Base-by-base conservation (phyloP, 1,139 yeast species). In the Diutina scorzettiae region DNA sequence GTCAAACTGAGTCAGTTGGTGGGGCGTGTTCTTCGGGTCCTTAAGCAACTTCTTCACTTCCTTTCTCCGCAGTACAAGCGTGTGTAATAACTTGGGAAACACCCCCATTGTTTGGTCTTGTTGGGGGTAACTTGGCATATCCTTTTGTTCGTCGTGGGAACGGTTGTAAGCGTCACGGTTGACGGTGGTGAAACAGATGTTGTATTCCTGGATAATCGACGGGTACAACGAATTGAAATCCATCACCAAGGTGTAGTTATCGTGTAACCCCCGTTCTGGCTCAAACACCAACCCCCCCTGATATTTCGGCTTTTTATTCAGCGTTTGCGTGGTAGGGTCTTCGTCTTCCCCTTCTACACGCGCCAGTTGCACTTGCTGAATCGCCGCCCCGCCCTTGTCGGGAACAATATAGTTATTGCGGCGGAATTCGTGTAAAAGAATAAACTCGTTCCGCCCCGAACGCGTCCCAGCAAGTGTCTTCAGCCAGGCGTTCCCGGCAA, bases 401-500 rank as follows among this genome's bases (percentile, higher is more conserved):
- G 98, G 98, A 5, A 87, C 84, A 52, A 93, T 79, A 54, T 73
- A 91, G 9, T 81, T 80, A 54, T 81, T 79, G 55, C 81, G 77
- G 25, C 79, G 71, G 60, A 93, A 93, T 60, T 93, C 98, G 59
- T 93, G 99, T 46, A 91, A 65, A 58, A 93, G 69, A 71, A 93
- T 85, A 57, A 67, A 91, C 60, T 93, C 98, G 60, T 91, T 91
- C 64, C 98, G 76, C 53, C 95, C 97, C 12, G 96, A 95, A 54
- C 99, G 76, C 0, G 97, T 85, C 61, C 99, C 99, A 44, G 87
- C 79, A 44, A 93, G 67, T 0, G 98, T 91, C 50, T 85, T 87
- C 2, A 95, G 76, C 99, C 99, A 93, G 0, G 96, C 91, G 58
- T 91, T 93, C 52, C 99, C 99, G 1, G 98, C 97, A 49, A 93